phyloP scores from a whole-genome alignment of 768 basidiomycete species.

The Suillus occidentalis region DNA sequence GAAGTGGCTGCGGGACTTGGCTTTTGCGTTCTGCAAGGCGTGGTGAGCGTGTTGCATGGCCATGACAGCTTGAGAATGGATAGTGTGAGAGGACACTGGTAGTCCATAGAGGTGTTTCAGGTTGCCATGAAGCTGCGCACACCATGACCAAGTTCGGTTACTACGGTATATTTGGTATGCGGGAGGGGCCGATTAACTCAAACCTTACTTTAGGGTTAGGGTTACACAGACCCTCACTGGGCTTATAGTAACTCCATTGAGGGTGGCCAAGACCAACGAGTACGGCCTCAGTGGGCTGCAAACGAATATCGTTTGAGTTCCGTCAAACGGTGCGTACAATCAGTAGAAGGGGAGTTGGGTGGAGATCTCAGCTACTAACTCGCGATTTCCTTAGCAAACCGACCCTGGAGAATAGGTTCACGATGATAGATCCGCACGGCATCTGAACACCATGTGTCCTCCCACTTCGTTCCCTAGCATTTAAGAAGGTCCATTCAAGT shows the following conservation, averaged over 20 bases:
- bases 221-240: neutral
- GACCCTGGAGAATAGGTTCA: neutral
- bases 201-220: conserved; percentile 12
- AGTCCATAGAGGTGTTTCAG: neutral
- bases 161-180: neutral
- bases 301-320: neutral
- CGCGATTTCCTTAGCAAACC: neutral
- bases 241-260: neutral
- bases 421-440: neutral
- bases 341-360: neutral
- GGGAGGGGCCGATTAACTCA: neutral
- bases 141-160: neutral
- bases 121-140: neutral
- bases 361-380: neutral
- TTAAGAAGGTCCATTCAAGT: neutral
- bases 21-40: neutral
- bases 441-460: neutral
- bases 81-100: neutral
- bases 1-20: conserved; percentile 32
- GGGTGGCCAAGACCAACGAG: neutral
- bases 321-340: neutral
- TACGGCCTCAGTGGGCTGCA: neutral
- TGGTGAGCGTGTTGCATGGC: conserved; percentile 13
- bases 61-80: conserved; percentile 13
- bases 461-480: neutral